Evolutionary conservation across 2,329 filamentous ascomycete genomes (phyloP), one percentile per base, ranked within the genome.

Genomic region (Cercospora sesami): DNA sequence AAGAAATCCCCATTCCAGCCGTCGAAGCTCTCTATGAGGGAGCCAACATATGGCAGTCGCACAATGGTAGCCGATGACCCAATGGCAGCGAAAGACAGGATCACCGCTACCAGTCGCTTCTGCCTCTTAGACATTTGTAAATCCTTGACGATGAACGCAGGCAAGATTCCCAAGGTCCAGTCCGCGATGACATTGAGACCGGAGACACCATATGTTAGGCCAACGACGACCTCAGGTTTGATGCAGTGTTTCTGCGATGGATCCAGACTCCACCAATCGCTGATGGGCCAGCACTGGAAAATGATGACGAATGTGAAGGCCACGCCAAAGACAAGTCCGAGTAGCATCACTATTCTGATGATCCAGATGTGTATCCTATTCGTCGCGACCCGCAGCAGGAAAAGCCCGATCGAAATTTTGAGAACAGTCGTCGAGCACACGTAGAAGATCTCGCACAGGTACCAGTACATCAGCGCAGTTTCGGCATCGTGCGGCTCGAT

Each of bases 371-470:
- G 84, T n/a, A 78, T 67, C 45, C 73, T 78, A 48, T 80, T 77
- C 36, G 83, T 76, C 0, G 84, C 83, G 21, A 87, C 79, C 60
- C 85, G 82, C 14, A 86, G 81, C 53, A 87, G 81, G 68, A 86
- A 85, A n/a, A 85, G 77, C 5, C 81, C 83, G 62, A 87, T 83
- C 1, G 85, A 83, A 42, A 86, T 79, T 67, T 86, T 86, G 57
- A 85, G 79, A 12, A 83, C 73, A 45, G 81, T 79, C 23, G 80
- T 84, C 5, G 81, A 79, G 64, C 84, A 75, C 7, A 83, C 81
- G 73, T 87, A 87, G 69, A 83, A 82, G n/a, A 84, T 77, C 72
- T 87, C 85, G 70, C 84, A 85, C n/a, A 87, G 80, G 78, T 83
- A 87, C 84, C 84, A 87, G 71, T 78, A 81, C 80, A 81, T 64